Conservation (phyloP, 202 grass and related monocot genomes). For the Saccharum hybrid region DNA sequence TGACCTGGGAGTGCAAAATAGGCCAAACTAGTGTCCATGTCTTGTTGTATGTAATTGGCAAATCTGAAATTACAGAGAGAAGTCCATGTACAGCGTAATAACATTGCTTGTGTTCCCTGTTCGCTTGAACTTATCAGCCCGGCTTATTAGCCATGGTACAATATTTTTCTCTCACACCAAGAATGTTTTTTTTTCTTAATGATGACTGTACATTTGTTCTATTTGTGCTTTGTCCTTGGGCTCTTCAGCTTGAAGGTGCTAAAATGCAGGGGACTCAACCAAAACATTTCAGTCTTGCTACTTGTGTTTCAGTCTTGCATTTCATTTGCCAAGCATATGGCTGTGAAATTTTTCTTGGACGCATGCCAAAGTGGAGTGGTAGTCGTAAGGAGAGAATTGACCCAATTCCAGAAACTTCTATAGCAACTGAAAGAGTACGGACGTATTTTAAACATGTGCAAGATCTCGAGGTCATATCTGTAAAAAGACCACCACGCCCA, state of each 20-base stretch:
- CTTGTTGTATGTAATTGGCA: constrained; percentile 24
- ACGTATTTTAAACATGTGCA: constrained; percentile 24
- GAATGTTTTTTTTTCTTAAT: background rate
- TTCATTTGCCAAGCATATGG: no score
- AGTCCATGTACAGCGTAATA: constrained; percentile 21
- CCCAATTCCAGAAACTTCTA: constrained; percentile 39
- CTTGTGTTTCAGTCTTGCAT: no score
- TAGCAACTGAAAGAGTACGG: background rate
- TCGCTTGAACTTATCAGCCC: no score
- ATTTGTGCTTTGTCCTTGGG: background rate
- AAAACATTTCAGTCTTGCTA: background rate
- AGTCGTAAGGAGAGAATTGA: background rate
- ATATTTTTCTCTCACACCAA: background rate
- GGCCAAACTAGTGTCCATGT: constrained; percentile 10
- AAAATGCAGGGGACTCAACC: background rate
- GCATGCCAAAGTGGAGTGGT: background rate
- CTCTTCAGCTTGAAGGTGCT: background rate
- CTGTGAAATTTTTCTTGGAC: background rate
- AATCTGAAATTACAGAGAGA: background rate
- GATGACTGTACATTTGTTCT: background rate
- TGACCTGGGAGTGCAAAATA: background rate
- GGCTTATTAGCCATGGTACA: no score
- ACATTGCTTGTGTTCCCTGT: background rate
- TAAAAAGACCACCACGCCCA: constrained; percentile 38
- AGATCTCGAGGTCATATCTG: constrained; percentile 18